Conservation (phyloP, 2,329 filamentous ascomycete species). For the Aspergillus sp. region DNA sequence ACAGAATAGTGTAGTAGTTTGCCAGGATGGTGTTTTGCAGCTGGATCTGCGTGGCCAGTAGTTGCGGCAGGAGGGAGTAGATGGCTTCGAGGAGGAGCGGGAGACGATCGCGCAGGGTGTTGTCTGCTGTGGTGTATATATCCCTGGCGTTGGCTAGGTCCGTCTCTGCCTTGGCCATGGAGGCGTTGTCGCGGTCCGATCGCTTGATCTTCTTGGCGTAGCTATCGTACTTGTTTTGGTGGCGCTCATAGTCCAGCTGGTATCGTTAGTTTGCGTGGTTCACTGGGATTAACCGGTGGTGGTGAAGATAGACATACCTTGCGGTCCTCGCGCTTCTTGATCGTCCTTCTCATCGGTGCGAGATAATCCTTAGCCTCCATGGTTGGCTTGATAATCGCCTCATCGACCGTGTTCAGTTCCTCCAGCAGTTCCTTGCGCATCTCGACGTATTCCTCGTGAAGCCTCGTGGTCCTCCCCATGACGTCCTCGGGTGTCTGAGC, state of each 20-base stretch:
- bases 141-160: constrained; percentile 60
- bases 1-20: constrained; percentile 67
- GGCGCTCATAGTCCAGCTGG: constrained; percentile 69
- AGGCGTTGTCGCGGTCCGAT: constrained; percentile 63
- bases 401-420: constrained; percentile 64
- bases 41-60: constrained; percentile 62
- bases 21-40: constrained; percentile 71
- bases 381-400: constrained; percentile 60
- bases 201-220: constrained; percentile 62
- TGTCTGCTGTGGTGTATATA: constrained; percentile 67
- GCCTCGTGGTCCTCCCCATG: constrained; percentile 55
- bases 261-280: background rate
- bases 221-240: constrained; percentile 61
- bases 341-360: constrained; percentile 67
- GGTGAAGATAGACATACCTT: constrained; percentile 39
- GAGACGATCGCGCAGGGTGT: constrained; percentile 61
- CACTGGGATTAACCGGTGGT: no score
- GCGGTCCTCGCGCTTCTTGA: constrained; percentile 77
- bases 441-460: constrained; percentile 62
- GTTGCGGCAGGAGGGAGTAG: constrained; percentile 64
- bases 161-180: constrained; percentile 61
- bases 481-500: constrained; percentile 56
- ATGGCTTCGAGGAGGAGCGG: constrained; percentile 63
- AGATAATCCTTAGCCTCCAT: constrained; percentile 60
- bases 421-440: constrained; percentile 62